Conservation (phyloP, 2,329 filamentous ascomycete species). For the Leptodontidium sp. region DNA sequence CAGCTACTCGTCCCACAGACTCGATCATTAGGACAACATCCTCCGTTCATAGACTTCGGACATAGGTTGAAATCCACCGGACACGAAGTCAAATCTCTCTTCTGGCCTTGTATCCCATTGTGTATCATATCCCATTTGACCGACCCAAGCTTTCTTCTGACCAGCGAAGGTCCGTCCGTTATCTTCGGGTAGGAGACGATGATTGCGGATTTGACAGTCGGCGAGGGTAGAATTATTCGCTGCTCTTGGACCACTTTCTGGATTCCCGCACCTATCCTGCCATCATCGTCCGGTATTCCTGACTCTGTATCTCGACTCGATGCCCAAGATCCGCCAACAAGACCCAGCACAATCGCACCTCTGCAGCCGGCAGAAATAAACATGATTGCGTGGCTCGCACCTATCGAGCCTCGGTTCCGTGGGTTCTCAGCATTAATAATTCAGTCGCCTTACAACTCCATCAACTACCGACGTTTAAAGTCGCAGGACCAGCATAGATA, state of each 20-base stretch:
- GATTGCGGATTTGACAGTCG: constrained; percentile 23
- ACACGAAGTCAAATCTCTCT: constrained; percentile 41
- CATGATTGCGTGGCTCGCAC: constrained; percentile 9
- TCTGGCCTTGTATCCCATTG: constrained; percentile 42
- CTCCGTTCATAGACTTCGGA: constrained; percentile 42
- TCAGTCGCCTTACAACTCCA: constrained; percentile 24
- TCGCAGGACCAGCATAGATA: constrained; percentile 15
- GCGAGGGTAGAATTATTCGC: constrained; percentile 14
- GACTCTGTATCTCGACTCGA: constrained; percentile 4
- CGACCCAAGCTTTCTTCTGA: constrained; percentile 41
- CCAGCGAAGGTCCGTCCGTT: constrained; percentile 34
- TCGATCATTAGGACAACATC: constrained; percentile 53
- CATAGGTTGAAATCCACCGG: constrained; percentile 41
- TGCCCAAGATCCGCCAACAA: neutral
- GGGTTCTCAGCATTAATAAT: constrained; percentile 1
- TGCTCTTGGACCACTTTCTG: constrained; percentile 26
- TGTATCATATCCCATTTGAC: constrained; percentile 43
- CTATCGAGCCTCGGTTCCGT: constrained; percentile 6
- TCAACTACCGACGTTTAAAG: constrained; percentile 32
- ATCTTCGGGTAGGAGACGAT: constrained; percentile 38
- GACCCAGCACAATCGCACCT: neutral
- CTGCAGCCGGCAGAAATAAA: neutral
- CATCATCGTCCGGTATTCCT: neutral
- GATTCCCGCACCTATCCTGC: neutral
- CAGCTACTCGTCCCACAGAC: constrained; percentile 57